Evolutionary conservation across 139 green algal species (phyloP), one percentile per base, ranked within the genome.

Genomic region (Limnomonas spitsbergensis): DNA sequence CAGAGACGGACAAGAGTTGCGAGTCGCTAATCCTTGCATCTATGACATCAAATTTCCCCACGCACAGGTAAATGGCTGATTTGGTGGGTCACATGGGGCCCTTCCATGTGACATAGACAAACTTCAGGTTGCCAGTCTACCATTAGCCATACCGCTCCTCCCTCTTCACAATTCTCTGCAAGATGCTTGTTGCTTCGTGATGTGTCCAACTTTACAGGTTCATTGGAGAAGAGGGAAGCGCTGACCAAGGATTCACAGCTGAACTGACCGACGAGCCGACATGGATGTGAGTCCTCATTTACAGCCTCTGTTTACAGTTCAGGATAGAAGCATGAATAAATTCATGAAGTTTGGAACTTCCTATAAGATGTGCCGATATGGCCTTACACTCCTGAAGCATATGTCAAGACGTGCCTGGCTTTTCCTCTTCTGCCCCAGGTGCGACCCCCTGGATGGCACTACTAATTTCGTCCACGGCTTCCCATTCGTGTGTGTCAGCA

Each of bases 401-500:
- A n/a, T n/a, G n/a, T n/a, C n/a, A n/a, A n/a, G n/a, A n/a, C n/a
- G n/a, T n/a, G n/a, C n/a, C n/a, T n/a, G n/a, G n/a, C n/a, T n/a
- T n/a, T n/a, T n/a, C n/a, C n/a, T n/a, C n/a, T n/a, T n/a, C n/a
- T n/a, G n/a, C n/a, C n/a, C 56, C 53, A 82, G 83, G 77, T 89
- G 4, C 39, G 89, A 91, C 77, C 87, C 87, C 1, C 38, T 92
- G 14, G 86, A 96, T 73, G 95, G 96, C 53, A 99, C 96, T 26
- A 99, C 96, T 73, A 99, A 99, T 88, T 99, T 99, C 84, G 96
- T 99, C 68, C 96, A 99, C 80, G 56, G 88, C 52, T 98, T 93
- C 72, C 96, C 96, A 4, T 98, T 97, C 80, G 89, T 91, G 14
- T 98, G 94, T 78, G 94, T 98, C 4, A 93, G 86, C 81, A 93